A percentile compares a stretch with the other conserved stretches of the same genome.
Conservation (phyloP, 768 basidiomycete genomes). For the Agrocybe chaxingu region DNA sequence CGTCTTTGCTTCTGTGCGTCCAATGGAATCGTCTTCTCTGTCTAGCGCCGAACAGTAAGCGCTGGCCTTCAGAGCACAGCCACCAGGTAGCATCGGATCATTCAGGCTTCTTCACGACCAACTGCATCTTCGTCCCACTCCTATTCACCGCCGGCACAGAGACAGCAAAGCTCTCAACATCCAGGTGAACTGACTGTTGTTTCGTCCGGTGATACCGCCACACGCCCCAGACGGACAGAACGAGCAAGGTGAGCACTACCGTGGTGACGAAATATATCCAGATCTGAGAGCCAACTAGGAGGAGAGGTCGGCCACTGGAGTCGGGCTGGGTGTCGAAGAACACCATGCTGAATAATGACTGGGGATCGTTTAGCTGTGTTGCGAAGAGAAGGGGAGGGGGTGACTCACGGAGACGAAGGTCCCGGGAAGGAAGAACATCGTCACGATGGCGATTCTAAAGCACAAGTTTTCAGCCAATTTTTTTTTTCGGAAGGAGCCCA, state of each 20-base stretch:
- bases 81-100: too few relatives aligned
- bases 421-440: slow-evolving; percentile 1
- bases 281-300: neutral
- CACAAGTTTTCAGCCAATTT: neutral
- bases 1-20: too few relatives aligned
- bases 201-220: neutral
- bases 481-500: neutral
- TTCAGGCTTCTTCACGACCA: too few relatives aligned
- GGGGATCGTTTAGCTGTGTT: neutral
- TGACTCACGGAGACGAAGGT: neutral
- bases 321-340: neutral
- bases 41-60: too few relatives aligned
- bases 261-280: neutral
- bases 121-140: too few relatives aligned
- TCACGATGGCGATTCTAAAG: neutral
- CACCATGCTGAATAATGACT: neutral
- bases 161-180: too few relatives aligned
- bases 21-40: too few relatives aligned
- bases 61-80: too few relatives aligned
- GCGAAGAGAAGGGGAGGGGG: too few relatives aligned
- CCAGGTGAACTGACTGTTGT: neutral
- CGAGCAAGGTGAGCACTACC: neutral
- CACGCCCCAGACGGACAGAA: neutral
- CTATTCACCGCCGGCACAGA: too few relatives aligned
- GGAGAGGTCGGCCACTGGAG: neutral